Evolutionary conservation across 768 basidiomycete species (phyloP), one percentile per base, ranked within the genome.

Genomic region (Tricholoma matsutake): DNA sequence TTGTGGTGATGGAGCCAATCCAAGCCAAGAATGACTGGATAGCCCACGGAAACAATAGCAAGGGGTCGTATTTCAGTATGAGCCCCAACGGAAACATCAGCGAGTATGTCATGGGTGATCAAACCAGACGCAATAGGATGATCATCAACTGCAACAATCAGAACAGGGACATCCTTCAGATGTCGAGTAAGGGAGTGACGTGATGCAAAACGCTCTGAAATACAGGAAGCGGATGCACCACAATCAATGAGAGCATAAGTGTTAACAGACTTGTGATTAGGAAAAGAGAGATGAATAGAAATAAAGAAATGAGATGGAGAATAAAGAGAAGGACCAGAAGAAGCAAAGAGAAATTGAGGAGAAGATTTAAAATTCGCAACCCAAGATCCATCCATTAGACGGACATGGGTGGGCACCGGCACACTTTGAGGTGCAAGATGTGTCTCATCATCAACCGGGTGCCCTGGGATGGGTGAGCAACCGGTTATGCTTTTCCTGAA

Each of bases 231-330:
- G 1, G 74, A 71, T 20, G 75, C 73, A 25, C 78, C 75, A 55
- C 57, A 74, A 62, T 80, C 75, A 56, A 80, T 57, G 25, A 80
- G 67, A 35, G 75, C 75, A 61, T 67, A 75, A 11, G 73, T 78
- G 14, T 61, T 41, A 52, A 78, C 68, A 34, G 71, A 63, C 63
- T 67, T 66, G 45, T 65, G 64, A 29, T 71, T 66, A 28, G 76
- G 75, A 58, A 79, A 74, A 22, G 32, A 55, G 45, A 75, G 66
- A 16, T 54, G 66, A 53, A 75, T 47, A 52, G 62, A 56, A 52
- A 75, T 68, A 59, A 73, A 69, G 55, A 73, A 74, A 66, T 74
- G 73, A 56, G 54, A 41, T 37, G 63, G 51, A 56, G 61, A 57
- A 56, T 54, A 29, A 45, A 59, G 49, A 56, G 35, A 53, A 64